These are phyloP conservation scores for Kurtzmaniella cleridarum DNA, from an alignment of 805 yeast genomes.

Conservation along the genomic window DNA sequence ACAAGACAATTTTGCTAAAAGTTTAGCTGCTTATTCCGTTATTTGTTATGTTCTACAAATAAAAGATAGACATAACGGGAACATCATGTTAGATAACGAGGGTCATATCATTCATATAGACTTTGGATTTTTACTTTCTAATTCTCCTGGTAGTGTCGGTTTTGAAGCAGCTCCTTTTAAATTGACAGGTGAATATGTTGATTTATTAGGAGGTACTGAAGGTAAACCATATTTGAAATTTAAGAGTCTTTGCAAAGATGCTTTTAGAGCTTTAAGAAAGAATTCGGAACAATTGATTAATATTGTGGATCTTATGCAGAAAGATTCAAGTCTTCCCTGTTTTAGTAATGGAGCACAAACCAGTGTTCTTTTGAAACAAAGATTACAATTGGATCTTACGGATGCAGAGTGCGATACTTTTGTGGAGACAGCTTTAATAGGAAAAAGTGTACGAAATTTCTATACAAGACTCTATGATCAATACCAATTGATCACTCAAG, in stretches of 20 bases:
- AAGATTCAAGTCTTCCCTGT: slow-evolving; percentile 85
- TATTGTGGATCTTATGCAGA: slow-evolving; percentile 91
- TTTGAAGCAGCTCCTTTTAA: slow-evolving; percentile 98
- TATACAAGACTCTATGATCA: slow-evolving; percentile 94
- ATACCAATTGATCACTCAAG: slow-evolving; percentile 91
- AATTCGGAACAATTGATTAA: slow-evolving; percentile 70
- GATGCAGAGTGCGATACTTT: slow-evolving; percentile 71
- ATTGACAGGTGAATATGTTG: slow-evolving; percentile 83
- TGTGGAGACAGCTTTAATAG: slow-evolving; percentile 73
- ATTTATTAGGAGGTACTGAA: slow-evolving; percentile 74
- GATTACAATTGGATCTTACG: slow-evolving; percentile 71
- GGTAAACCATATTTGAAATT: slow-evolving; percentile 58
- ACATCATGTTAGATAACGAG: slow-evolving; percentile 91
- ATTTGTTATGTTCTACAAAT: slow-evolving; percentile 87
- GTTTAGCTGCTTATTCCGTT: slow-evolving; percentile 88
- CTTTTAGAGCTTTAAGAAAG: slow-evolving; percentile 69
- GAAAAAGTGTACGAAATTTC: slow-evolving; percentile 78
- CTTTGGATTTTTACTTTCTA: slow-evolving; percentile 87
- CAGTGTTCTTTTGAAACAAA: slow-evolving; percentile 67
- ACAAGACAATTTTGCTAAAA: slow-evolving; percentile 76
- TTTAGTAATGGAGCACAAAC: slow-evolving; percentile 86
- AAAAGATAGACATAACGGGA: slow-evolving; percentile 96
- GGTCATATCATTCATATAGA: slow-evolving; percentile 96
- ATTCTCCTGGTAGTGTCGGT: slow-evolving; percentile 95
- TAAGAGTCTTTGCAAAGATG: slow-evolving; percentile 57